These are phyloP conservation scores for Leccinum pellstonianum DNA, from an alignment of 768 basidiomycete genomes.

Conservation along the genomic window DNA sequence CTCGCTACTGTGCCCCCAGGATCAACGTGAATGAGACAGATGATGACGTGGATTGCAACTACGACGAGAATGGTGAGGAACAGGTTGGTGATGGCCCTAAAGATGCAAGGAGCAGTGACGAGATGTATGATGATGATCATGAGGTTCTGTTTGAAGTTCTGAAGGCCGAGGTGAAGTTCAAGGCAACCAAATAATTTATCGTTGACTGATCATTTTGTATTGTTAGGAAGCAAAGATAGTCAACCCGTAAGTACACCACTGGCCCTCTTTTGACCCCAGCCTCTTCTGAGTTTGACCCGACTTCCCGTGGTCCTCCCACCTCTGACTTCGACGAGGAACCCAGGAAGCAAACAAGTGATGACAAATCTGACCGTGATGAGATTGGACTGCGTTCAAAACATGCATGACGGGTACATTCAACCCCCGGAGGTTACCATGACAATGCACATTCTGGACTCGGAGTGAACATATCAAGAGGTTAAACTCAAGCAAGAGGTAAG, in stretches of 20 bases:
- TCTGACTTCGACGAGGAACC: neutral
- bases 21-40: neutral
- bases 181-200: neutral
- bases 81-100: neutral
- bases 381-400: too few species aligned
- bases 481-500: neutral
- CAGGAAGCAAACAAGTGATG: too few species aligned
- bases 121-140: neutral
- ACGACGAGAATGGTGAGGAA: neutral
- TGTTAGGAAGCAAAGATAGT: neutral
- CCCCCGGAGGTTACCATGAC: too few species aligned
- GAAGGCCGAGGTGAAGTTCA: neutral
- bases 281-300: neutral
- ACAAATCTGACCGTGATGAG: too few species aligned
- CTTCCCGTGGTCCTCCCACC: neutral
- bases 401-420: too few species aligned
- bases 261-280: neutral
- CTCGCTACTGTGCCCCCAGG: neutral
- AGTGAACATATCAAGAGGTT: neutral
- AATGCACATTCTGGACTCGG: too few species aligned
- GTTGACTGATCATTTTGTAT: neutral
- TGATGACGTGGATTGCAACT: neutral
- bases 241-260: neutral
- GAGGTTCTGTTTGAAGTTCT: neutral
- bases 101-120: neutral